Evolutionary conservation across 306 rosid species (phyloP).

Genomic region (Pyrus betulifolia): DNA sequence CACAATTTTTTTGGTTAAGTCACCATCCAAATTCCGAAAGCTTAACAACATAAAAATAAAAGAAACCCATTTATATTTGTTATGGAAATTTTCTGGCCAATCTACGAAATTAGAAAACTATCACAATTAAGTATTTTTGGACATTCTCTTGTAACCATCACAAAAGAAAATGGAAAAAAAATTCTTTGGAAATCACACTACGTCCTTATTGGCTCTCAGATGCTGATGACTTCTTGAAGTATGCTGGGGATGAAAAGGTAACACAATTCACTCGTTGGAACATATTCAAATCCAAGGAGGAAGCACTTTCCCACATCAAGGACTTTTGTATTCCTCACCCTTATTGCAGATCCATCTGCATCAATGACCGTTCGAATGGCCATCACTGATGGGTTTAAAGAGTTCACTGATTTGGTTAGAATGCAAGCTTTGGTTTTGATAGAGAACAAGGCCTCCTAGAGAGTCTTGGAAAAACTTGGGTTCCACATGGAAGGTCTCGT

Average conservation of each 20-base stretch:
- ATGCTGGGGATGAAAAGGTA: constrained; percentile 12
- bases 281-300: constrained; percentile 14
- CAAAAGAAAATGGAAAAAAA: not conserved
- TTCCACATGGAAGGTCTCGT: constrained; percentile 23
- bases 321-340: constrained; percentile 18
- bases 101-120: not conserved
- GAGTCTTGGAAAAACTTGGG: constrained; percentile 28
- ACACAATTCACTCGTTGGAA: constrained; percentile 23
- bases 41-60: not conserved
- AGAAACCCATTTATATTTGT: not conserved
- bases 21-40: not conserved
- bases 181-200: constrained; percentile 5
- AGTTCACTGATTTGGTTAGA: constrained; percentile 5
- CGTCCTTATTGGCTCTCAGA: constrained; percentile 18
- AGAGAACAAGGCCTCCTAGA: constrained; percentile 27
- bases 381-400: constrained; percentile 2
- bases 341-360: constrained; percentile 26
- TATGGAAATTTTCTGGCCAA: not conserved
- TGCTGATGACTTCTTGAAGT: constrained; percentile 17
- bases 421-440: constrained; percentile 15
- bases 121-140: not conserved
- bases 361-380: constrained; percentile 23
- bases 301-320: constrained; percentile 12
- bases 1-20: not conserved
- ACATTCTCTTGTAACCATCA: not conserved